Evolutionary conservation across 352 stramenopile genomes (phyloP).

Genomic region (Pythium vanterpoolii): DNA sequence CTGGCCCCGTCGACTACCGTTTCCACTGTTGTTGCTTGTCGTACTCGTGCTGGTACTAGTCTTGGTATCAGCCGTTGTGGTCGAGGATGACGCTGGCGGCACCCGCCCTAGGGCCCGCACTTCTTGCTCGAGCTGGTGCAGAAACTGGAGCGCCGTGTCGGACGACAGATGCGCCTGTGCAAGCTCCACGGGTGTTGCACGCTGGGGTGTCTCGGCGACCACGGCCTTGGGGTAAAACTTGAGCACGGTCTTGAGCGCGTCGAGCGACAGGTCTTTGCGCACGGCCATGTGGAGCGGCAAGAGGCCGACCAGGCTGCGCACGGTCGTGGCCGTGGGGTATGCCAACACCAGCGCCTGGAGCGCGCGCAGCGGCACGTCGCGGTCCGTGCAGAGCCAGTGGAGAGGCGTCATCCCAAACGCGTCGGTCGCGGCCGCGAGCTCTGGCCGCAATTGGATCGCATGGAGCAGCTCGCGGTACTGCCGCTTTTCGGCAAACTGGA

Average conservation of each 20-base stretch:
- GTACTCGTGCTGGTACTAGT: slow-evolving; percentile 9
- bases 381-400: slow-evolving; percentile 31
- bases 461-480: slow-evolving; percentile 24
- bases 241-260: slow-evolving; percentile 61
- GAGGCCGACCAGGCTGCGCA: slow-evolving; percentile 51
- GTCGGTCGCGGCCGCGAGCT: slow-evolving; percentile 19
- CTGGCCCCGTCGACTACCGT: too few species aligned
- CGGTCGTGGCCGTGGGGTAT: slow-evolving; percentile 34
- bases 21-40: too few species aligned
- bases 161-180: slow-evolving; percentile 39
- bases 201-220: slow-evolving; percentile 42
- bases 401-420: slow-evolving; percentile 30
- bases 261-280: slow-evolving; percentile 50
- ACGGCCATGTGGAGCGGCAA: slow-evolving; percentile 71
- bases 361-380: slow-evolving; percentile 28
- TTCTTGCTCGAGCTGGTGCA: slow-evolving; percentile 41
- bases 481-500: slow-evolving; percentile 21
- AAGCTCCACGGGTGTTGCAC: slow-evolving; percentile 39
- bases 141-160: slow-evolving; percentile 25
- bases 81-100: not conserved
- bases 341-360: slow-evolving; percentile 53
- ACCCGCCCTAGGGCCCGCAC: slow-evolving; percentile 21
- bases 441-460: slow-evolving; percentile 18
- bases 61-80: not conserved
- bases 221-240: slow-evolving; percentile 64